Base-by-base conservation (phyloP, 2,329 filamentous ascomycete genomes). In the Mollisia scopiformis region DNA sequence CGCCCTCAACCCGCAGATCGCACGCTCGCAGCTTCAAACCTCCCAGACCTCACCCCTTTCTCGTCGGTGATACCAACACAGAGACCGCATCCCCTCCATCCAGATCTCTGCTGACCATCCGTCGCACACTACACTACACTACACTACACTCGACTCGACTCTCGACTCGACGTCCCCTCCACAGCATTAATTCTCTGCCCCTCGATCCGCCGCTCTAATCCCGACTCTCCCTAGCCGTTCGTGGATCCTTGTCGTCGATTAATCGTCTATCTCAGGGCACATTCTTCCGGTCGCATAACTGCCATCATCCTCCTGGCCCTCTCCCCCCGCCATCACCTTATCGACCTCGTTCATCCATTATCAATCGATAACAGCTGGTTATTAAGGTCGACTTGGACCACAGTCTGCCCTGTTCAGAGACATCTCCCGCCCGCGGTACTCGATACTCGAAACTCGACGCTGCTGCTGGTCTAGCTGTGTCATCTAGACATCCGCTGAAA, bases 211-310 rank as follows among this genome's bases (percentile, higher is more conserved):
- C 8, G 27, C 55, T 33, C 28, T 51, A 11, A 33, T 11, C 31
- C 25, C 25, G 47, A 10, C 14, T 53, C 46, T 39, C 23, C 47
- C 55, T 58, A 23, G 35, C 27, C 35, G 3, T 13, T 46, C 28
- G 55, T 47, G 49, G 2, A 66, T 57, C 66, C 63, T 63, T 51
- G 66, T 63, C 51, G 60, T 53, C 62, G 63, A 67, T 65, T 65
- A 61, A 30, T 59, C 51, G 50, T 50, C 50, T 50, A 39, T 55
- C 25, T 43, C 57, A 57, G 51, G 55, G 56, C 53, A 49, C 41
- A 62, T 62, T 61, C 63, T 59, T 55, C 66, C 68, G 63, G 62
- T 68, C 67, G 67, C 66, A 67, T 68, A 62, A 62, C 55, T 58
- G 28, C 49, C 59, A 46, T 58, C 57, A 7, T 23, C 43, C 43